These are phyloP conservation scores for Lonicera japonica DNA, from an alignment of 129 eudicot genomes.

Conservation along the genomic window DNA sequence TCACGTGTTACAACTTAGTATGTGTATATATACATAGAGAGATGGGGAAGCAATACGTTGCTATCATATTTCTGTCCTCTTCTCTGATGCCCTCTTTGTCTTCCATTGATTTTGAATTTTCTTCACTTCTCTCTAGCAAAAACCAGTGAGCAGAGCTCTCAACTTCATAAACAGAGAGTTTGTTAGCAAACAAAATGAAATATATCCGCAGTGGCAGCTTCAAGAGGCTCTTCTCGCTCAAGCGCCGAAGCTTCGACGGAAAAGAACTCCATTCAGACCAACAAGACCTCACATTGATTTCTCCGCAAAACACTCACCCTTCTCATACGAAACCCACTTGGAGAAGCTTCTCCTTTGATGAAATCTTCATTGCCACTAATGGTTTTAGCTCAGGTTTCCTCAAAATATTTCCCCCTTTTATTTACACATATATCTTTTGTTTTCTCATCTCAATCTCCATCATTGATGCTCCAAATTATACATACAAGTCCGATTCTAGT, in stretches of 20 bases:
- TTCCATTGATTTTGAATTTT: neutral
- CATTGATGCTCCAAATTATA: too few relatives aligned
- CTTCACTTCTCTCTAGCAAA: neutral
- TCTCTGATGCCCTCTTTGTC: neutral
- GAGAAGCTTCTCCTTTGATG: constrained; percentile 83
- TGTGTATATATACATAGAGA: too few relatives aligned
- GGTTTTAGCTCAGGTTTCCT: constrained; percentile 68
- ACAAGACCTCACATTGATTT: constrained; percentile 24
- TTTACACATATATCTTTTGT: neutral
- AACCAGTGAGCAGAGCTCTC: neutral
- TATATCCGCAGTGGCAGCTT: constrained; percentile 75
- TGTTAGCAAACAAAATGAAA: constrained; percentile 35
- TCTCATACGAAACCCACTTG: constrained; percentile 47
- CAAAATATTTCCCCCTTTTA: neutral
- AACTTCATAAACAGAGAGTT: neutral
- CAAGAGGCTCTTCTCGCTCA: constrained; percentile 75
- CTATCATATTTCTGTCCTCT: neutral
- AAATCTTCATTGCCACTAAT: constrained; percentile 77
- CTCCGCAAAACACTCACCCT: constrained; percentile 10
- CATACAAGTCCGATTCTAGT: too few relatives aligned
- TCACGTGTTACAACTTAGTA: too few relatives aligned
- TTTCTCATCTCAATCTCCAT: neutral
- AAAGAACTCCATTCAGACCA: constrained; percentile 19
- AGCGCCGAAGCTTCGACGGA: constrained; percentile 59
- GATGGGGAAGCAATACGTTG: too few relatives aligned